phyloP scores from a whole-genome alignment of 345 rosid genomes.

The Turnera subulata region DNA sequence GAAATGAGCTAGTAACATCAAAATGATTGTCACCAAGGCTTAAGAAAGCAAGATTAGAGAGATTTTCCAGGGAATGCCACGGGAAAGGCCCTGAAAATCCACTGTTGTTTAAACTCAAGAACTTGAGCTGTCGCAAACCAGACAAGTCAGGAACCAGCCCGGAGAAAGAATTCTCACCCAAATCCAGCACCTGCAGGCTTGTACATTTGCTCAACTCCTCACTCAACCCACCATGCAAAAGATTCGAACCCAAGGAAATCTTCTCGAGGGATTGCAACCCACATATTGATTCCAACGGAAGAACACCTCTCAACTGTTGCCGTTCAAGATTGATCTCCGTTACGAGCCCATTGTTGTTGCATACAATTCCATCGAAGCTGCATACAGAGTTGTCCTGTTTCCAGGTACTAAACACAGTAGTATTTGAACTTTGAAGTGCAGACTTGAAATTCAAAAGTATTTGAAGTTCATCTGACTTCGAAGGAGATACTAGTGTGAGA shows the following conservation, averaged over 20 bases:
- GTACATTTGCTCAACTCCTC: slow-evolving; percentile 43
- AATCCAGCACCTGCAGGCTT: slow-evolving; percentile 44
- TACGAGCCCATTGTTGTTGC: slow-evolving; percentile 43
- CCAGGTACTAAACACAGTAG: slow-evolving; percentile 50
- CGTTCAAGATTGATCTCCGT: slow-evolving; percentile 52
- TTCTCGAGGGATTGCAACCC: slow-evolving; percentile 41
- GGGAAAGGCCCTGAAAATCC: slow-evolving; percentile 69
- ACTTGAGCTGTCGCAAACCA: slow-evolving; percentile 29
- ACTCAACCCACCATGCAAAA: slow-evolving; percentile 35
- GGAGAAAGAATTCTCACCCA: slow-evolving; percentile 54
- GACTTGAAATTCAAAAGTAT: slow-evolving; percentile 46
- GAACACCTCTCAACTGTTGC: slow-evolving; percentile 34
- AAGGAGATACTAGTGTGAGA: slow-evolving; percentile 13
- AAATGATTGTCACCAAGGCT: slow-evolving; percentile 79
- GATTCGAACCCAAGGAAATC: slow-evolving; percentile 50
- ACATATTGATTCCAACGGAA: slow-evolving; percentile 61
- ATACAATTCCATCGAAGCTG: slow-evolving; percentile 41
- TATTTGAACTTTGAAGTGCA: slow-evolving; percentile 26
- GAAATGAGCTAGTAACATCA: slow-evolving; percentile 41
- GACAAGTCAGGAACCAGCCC: slow-evolving; percentile 66
- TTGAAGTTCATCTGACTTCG: slow-evolving; percentile 35
- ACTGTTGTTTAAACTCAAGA: slow-evolving; percentile 52
- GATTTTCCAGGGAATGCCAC: slow-evolving; percentile 56
- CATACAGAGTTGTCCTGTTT: slow-evolving; percentile 16
- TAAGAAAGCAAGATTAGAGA: slow-evolving; percentile 47